phyloP scores from a whole-genome alignment of 2,329 filamentous ascomycete species.

The Rutstroemia sp. region DNA sequence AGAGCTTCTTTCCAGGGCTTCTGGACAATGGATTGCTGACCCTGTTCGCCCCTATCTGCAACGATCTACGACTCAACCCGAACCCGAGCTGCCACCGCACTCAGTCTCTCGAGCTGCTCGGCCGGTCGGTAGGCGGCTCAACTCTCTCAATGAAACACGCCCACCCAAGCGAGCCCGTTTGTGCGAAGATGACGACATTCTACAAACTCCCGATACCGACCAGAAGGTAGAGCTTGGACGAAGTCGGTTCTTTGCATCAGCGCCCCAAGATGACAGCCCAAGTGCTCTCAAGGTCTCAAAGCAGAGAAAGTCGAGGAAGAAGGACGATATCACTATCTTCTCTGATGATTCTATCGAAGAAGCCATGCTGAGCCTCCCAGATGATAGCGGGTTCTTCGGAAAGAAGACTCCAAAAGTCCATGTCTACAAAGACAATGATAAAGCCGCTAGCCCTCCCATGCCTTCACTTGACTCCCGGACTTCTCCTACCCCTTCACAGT shows the following conservation, averaged over 20 bases:
- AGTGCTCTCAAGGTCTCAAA: conserved; percentile 29
- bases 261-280: conserved; percentile 31
- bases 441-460: background rate
- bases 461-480: background rate
- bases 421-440: conserved; percentile 18
- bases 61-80: conserved; percentile 22
- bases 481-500: conserved; percentile 13
- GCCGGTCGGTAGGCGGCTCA: conserved; percentile 36
- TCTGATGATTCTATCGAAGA: conserved; percentile 46
- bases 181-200: conserved; percentile 37
- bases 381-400: conserved; percentile 23
- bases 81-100: conserved; percentile 29
- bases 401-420: conserved; percentile 16
- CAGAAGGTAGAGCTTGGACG: conserved; percentile 29
- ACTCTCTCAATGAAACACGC: conserved; percentile 33
- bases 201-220: conserved; percentile 19
- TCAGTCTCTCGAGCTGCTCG: conserved; percentile 30
- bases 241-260: conserved; percentile 41
- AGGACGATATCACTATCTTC: conserved; percentile 40
- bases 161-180: conserved; percentile 43
- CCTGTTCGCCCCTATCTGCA: conserved; percentile 31
- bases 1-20: conserved; percentile 46
- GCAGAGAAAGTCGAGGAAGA: conserved; percentile 34
- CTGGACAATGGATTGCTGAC: conserved; percentile 46
- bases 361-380: conserved; percentile 38